These are phyloP conservation scores for Pascua sp. DNA, from an alignment of 1,284 basidiomycete species.

Conservation along the genomic window DNA sequence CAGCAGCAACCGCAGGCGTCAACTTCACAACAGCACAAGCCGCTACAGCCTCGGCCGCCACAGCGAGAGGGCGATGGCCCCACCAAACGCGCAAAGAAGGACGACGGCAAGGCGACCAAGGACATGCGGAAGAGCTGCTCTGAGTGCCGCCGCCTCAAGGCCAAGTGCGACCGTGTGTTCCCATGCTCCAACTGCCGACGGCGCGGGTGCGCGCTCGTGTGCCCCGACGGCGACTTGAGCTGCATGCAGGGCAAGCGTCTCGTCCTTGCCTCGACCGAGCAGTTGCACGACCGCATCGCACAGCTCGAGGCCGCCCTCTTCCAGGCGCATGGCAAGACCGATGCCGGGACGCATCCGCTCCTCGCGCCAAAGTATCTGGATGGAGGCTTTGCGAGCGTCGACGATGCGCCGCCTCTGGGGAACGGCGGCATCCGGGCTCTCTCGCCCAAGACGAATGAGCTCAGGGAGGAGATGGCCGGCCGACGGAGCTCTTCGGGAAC, in stretches of 20 bases:
- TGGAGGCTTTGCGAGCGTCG: constrained; percentile 28
- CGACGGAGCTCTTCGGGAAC: too few relatives aligned
- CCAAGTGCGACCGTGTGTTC: constrained; percentile 44
- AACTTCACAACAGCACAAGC: not conserved
- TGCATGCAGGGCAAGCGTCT: constrained; percentile 47
- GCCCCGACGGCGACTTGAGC: constrained; percentile 45
- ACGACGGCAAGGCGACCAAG: constrained; percentile 10
- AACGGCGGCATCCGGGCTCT: too few relatives aligned
- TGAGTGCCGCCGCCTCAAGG: constrained; percentile 43
- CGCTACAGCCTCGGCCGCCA: not conserved
- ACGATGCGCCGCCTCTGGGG: not conserved
- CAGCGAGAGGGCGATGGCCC: not conserved
- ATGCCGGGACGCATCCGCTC: constrained; percentile 27
- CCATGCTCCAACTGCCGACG: constrained; percentile 46
- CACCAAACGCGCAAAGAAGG: constrained; percentile 12
- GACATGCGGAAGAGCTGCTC: constrained; percentile 39
- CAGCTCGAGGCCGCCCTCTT: constrained; percentile 42
- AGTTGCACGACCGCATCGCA: constrained; percentile 43
- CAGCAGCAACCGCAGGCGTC: not conserved
- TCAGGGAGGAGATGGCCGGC: too few relatives aligned
- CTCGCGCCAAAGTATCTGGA: constrained; percentile 40
- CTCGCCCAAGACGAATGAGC: too few relatives aligned
- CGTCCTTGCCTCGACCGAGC: constrained; percentile 43
- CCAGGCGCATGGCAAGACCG: constrained; percentile 25
- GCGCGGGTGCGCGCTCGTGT: constrained; percentile 42